Evolutionary conservation across 345 rosid genomes (phyloP).

Genomic region (Xanthoceras sorbifolium): DNA sequence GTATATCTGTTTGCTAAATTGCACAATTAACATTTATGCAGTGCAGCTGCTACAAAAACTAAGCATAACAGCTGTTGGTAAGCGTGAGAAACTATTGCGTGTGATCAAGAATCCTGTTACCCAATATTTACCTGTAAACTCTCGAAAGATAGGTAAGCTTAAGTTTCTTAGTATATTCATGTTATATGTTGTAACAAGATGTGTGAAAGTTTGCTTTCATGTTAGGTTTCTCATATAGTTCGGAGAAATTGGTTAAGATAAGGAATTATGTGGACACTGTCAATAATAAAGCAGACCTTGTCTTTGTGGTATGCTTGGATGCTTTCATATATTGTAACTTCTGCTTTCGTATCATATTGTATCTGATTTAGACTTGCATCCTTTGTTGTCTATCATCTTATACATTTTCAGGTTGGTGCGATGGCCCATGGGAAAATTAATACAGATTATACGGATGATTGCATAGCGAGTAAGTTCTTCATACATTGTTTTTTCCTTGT

Average conservation of each 20-base stretch:
- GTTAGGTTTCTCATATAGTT: slow-evolving; percentile 86
- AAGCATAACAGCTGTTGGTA: slow-evolving; percentile 69
- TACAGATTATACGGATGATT: slow-evolving; percentile 59
- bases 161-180: background rate
- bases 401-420: slow-evolving; percentile 66
- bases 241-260: slow-evolving; percentile 67
- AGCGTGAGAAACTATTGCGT: slow-evolving; percentile 76
- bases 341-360: background rate
- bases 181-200: background rate
- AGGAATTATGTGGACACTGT: slow-evolving; percentile 55
- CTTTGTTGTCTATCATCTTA: slow-evolving; percentile 2
- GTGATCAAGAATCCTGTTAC: slow-evolving; percentile 80
- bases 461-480: slow-evolving; percentile 53
- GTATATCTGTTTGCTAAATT: slow-evolving; percentile 7
- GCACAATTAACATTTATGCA: slow-evolving; percentile 31
- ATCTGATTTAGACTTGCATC: background rate
- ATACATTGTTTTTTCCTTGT: background rate
- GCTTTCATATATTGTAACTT: background rate
- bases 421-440: slow-evolving; percentile 87
- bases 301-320: slow-evolving; percentile 76
- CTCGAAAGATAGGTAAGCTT: slow-evolving; percentile 65
- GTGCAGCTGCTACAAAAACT: slow-evolving; percentile 89
- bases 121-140: slow-evolving; percentile 60
- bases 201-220: slow-evolving; percentile 14
- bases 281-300: slow-evolving; percentile 57